A percentile compares a stretch with the other conserved stretches of the same genome.
Conservation (phyloP, 176 grass and related monocot species). For the Aegilops bicornis region DNA sequence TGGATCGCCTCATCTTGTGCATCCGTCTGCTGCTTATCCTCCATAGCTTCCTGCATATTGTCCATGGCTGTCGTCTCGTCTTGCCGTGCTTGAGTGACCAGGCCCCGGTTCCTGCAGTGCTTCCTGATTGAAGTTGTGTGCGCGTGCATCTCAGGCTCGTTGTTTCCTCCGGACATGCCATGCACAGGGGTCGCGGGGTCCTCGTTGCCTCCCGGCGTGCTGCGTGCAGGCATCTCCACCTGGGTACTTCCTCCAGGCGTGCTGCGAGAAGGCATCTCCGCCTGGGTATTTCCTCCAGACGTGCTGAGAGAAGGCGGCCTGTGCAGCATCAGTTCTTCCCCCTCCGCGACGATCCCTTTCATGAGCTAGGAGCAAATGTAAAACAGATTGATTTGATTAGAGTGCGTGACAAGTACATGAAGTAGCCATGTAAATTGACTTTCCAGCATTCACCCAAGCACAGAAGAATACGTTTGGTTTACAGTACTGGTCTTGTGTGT, state of each 20-base stretch:
- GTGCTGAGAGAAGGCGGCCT: slow-evolving; percentile 6
- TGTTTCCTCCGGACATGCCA: neutral
- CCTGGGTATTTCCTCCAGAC: neutral
- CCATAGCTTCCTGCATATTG: neutral
- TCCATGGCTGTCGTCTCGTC: neutral
- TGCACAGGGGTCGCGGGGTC: neutral
- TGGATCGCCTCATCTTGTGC: slow-evolving; percentile 28
- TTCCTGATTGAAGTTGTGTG: slow-evolving; percentile 57
- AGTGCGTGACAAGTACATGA: neutral
- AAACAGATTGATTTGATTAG: neutral
- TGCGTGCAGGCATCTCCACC: neutral
- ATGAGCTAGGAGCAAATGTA: slow-evolving; percentile 43
- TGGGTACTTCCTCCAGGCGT: neutral
- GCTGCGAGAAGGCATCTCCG: neutral
- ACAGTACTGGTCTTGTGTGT: neutral
- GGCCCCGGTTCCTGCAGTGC: slow-evolving; percentile 52
- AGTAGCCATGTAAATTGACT: neutral
- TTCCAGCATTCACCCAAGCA: neutral
- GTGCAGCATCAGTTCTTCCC: slow-evolving; percentile 58
- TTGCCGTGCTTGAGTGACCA: slow-evolving; percentile 19
- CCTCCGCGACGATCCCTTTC: slow-evolving; percentile 46
- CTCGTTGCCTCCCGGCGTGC: neutral
- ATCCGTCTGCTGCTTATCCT: slow-evolving; percentile 21
- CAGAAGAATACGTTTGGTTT: neutral
- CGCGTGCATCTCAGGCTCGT: neutral